phyloP scores from a whole-genome alignment of 2,329 filamentous ascomycete species.

The Ophiostoma novo-ulmi region DNA sequence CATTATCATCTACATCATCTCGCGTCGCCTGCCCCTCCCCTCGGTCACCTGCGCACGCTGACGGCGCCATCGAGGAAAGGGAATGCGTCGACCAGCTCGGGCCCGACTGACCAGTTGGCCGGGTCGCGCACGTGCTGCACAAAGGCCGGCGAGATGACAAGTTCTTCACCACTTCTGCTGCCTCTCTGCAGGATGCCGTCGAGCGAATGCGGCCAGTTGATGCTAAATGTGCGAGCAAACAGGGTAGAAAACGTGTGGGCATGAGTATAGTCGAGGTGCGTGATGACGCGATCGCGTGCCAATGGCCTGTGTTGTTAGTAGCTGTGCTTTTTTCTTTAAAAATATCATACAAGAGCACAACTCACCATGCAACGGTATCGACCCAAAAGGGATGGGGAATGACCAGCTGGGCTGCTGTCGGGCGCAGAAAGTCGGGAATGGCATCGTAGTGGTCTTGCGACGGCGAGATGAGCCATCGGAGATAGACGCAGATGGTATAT shows the following conservation, averaged over 20 bases:
- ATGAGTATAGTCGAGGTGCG: constrained; percentile 20
- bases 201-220: constrained; percentile 20
- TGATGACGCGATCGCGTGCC: constrained; percentile 22
- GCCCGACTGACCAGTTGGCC: constrained; percentile 23
- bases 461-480: constrained; percentile 22
- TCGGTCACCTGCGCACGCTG: constrained; percentile 16
- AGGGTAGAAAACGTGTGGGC: constrained; percentile 18
- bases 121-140: constrained; percentile 22
- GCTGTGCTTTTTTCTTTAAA: too few relatives aligned
- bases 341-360: neutral
- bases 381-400: constrained; percentile 25
- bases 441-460: constrained; percentile 23
- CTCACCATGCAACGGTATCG: constrained; percentile 17
- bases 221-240: constrained; percentile 16
- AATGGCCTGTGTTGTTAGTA: constrained; percentile 16
- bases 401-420: constrained; percentile 20
- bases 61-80: constrained; percentile 22
- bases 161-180: constrained; percentile 11
- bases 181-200: constrained; percentile 21
- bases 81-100: constrained; percentile 23
- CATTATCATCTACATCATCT: neutral
- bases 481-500: constrained; percentile 22
- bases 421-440: constrained; percentile 23
- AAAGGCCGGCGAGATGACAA: constrained; percentile 21
- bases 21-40: too few relatives aligned